These are phyloP conservation scores for Xeromyces bisporus DNA, from an alignment of 495 filamentous ascomycete species.

Conservation along the genomic window DNA sequence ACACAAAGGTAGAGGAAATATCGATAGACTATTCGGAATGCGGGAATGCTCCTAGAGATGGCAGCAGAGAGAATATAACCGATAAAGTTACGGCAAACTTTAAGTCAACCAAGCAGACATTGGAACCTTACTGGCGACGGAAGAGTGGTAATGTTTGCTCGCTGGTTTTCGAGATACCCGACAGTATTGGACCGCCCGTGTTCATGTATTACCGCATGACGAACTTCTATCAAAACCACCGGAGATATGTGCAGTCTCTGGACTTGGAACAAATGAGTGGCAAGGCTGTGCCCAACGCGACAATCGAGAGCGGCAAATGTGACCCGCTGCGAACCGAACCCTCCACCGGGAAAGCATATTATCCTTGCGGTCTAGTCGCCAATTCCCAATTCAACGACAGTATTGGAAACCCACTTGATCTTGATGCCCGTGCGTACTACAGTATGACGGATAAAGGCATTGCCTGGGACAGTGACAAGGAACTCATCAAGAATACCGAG, in stretches of 20 bases:
- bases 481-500: conserved; percentile 52
- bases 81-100: conserved; percentile 48
- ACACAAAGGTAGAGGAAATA: conserved; percentile 66
- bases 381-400: conserved; percentile 97
- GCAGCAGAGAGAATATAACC: conserved; percentile 20
- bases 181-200: conserved; percentile 61
- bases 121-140: conserved; percentile 21
- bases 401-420: conserved; percentile 40
- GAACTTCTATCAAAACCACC: conserved; percentile 99
- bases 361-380: conserved; percentile 89
- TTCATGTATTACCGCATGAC: conserved; percentile 87
- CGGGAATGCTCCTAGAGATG: conserved; percentile 28
- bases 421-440: conserved; percentile 35
- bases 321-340: conserved; percentile 48
- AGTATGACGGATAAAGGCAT: conserved; percentile 64
- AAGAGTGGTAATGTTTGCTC: conserved; percentile 34
- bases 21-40: conserved; percentile 82
- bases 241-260: conserved; percentile 83
- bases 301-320: conserved; percentile 53
- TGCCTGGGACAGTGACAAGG: conserved; percentile 68
- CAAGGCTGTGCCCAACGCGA: conserved; percentile 37
- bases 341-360: conserved; percentile 49
- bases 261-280: conserved; percentile 71
- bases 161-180: conserved; percentile 60
- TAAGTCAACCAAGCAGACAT: conserved; percentile 27